Conservation (phyloP, 768 basidiomycete species). For the Chlorophyllum brunneum region DNA sequence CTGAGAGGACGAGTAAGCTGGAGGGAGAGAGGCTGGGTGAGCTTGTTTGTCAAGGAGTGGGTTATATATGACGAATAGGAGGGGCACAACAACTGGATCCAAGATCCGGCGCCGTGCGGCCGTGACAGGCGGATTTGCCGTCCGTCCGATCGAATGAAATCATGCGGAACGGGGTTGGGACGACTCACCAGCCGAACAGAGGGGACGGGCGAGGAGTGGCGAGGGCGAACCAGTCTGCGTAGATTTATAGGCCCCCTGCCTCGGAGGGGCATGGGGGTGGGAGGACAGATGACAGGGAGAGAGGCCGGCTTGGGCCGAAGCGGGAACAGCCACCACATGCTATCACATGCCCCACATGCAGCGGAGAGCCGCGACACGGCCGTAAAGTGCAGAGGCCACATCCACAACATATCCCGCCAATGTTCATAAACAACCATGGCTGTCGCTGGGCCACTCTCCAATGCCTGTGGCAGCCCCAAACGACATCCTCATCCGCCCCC, state of each 20-base stretch:
- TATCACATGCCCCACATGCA: conserved; percentile 13
- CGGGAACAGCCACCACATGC: too few species aligned
- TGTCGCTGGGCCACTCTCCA: conserved; percentile 5
- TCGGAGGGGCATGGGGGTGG: conserved; percentile 3
- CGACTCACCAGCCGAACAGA: neutral
- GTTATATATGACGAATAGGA: conserved; percentile 14
- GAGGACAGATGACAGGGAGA: neutral
- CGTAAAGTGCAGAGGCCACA: too few species aligned
- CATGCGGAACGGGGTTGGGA: neutral
- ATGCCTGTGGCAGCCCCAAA: too few species aligned
- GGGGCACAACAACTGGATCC: conserved; percentile 18
- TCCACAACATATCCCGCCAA: neutral
- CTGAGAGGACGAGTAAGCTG: conserved; percentile 13
- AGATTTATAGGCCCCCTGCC: conserved; percentile 1
- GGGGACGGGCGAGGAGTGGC: neutral
- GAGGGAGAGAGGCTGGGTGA: conserved; percentile 13
- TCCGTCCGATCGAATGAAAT: conserved; percentile 1
- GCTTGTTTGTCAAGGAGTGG: conserved; percentile 14
- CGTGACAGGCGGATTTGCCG: neutral
- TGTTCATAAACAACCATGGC: conserved; percentile 11
- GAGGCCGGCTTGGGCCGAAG: conserved; percentile 9
- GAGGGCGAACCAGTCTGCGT: neutral
- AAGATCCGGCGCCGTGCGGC: conserved; percentile 19
- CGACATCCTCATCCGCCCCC: conserved; percentile 28
- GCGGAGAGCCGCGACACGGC: neutral